Evolutionary conservation across 345 rosid genomes (phyloP).

Genomic region (Erucastrum elatum): DNA sequence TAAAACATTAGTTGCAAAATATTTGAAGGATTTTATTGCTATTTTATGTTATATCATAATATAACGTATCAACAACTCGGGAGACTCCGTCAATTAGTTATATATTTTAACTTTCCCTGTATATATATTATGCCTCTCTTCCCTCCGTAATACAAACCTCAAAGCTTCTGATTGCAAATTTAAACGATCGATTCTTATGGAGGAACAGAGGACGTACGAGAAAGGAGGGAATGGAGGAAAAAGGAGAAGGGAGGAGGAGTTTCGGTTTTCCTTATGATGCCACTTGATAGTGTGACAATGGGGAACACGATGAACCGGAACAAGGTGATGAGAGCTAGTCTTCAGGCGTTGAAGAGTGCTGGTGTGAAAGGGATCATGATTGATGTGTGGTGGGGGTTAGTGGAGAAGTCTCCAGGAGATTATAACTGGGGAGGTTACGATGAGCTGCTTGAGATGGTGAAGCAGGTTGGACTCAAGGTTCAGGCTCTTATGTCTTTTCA

Average conservation of each 20-base stretch:
- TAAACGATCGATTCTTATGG: not conserved
- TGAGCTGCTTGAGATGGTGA: slow-evolving; percentile 90
- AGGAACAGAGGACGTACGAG: slow-evolving; percentile 34
- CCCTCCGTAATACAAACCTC: no score
- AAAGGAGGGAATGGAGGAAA: slow-evolving; percentile 41
- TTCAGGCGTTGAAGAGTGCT: slow-evolving; percentile 92
- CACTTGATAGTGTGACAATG: slow-evolving; percentile 88
- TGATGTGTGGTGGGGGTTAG: slow-evolving; percentile 99
- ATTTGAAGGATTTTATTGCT: no score
- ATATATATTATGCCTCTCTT: no score
- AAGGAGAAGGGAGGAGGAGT: slow-evolving; percentile 53
- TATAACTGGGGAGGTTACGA: slow-evolving; percentile 96
- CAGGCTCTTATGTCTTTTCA: slow-evolving; percentile 99
- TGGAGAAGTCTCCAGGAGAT: slow-evolving; percentile 75
- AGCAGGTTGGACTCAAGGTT: slow-evolving; percentile 83
- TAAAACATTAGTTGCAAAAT: no score
- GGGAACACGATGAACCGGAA: slow-evolving; percentile 71
- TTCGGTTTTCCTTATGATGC: slow-evolving; percentile 99
- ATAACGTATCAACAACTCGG: no score
- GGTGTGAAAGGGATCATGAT: slow-evolving; percentile 97
- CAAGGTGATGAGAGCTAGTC: slow-evolving; percentile 94
- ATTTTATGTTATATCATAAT: no score
- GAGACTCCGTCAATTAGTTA: no score
- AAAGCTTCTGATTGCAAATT: no score
- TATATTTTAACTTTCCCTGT: no score